Conservation (phyloP, 2,329 filamentous ascomycete genomes). For the Hymenoscyphus occultus region DNA sequence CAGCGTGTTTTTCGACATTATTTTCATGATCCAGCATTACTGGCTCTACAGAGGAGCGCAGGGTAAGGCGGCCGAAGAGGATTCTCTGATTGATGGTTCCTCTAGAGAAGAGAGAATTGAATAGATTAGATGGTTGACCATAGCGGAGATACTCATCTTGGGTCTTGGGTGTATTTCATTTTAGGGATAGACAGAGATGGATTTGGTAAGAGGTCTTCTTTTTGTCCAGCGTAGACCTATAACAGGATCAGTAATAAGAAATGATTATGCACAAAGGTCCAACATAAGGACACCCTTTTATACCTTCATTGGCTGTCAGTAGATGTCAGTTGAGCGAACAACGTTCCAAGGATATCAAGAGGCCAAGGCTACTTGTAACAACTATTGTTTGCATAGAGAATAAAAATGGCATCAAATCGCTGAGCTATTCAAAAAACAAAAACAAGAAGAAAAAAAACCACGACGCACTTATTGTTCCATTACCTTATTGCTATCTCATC, state of each 20-base stretch:
- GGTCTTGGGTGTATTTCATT: neutral
- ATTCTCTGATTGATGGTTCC: conserved; percentile 21
- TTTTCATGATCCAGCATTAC: conserved; percentile 90
- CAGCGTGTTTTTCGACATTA: conserved; percentile 77
- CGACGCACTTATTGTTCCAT: no score
- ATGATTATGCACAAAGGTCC: neutral
- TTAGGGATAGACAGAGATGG: neutral
- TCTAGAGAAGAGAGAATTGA: conserved; percentile 20
- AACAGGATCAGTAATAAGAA: neutral
- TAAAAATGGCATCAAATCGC: no score
- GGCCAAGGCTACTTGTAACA: no score
- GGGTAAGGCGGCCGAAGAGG: conserved; percentile 23
- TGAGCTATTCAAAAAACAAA: no score
- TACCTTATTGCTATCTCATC: no score
- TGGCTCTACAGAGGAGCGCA: conserved; percentile 59
- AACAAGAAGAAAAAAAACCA: no score
- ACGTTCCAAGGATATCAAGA: no score
- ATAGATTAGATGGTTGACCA: conserved; percentile 9
- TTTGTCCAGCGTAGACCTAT: neutral
- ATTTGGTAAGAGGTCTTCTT: neutral
- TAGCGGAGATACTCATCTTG: neutral
- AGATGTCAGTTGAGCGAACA: no score
- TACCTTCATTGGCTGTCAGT: no score
- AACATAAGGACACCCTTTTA: neutral
- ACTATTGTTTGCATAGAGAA: no score